Evolutionary conservation across 345 rosid genomes (phyloP).

Genomic region (Syzygium aromaticum): DNA sequence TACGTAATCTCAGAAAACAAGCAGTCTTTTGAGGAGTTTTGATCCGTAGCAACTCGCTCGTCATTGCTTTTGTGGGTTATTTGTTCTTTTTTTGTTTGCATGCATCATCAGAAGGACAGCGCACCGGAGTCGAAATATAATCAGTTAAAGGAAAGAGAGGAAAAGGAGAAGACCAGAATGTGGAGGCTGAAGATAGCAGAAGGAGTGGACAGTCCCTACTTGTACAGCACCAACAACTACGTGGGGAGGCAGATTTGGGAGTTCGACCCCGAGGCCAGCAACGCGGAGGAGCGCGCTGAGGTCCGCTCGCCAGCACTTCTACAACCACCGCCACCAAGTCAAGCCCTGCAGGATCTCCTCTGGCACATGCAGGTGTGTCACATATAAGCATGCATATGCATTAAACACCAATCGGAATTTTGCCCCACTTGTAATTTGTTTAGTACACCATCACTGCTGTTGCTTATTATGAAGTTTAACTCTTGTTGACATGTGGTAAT

Average conservation of each 20-base stretch:
- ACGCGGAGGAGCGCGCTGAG: background rate
- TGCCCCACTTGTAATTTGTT: no score
- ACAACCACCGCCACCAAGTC: constrained; percentile 4
- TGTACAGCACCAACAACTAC: constrained; percentile 13
- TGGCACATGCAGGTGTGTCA: constrained; percentile 13
- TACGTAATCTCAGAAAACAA: background rate
- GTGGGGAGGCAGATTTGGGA: constrained; percentile 14
- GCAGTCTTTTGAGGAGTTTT: background rate
- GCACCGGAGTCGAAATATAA: background rate
- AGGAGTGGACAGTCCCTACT: constrained; percentile 1
- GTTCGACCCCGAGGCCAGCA: constrained; percentile 10
- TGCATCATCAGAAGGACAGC: background rate
- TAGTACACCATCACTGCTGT: background rate
- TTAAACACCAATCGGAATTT: no score
- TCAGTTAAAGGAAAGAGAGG: background rate
- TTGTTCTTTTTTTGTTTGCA: background rate
- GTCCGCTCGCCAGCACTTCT: constrained; percentile 11
- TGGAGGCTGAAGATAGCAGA: constrained; percentile 22
- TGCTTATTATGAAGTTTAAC: background rate
- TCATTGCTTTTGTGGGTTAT: background rate
- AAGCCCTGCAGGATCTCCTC: constrained; percentile 11
- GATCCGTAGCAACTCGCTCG: background rate
- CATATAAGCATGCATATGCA: no score
- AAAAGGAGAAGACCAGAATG: background rate
- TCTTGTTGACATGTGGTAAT: background rate